Evolutionary conservation across 202 grass and related monocot species (phyloP).

Genomic region (Brachypodium distachyon): DNA sequence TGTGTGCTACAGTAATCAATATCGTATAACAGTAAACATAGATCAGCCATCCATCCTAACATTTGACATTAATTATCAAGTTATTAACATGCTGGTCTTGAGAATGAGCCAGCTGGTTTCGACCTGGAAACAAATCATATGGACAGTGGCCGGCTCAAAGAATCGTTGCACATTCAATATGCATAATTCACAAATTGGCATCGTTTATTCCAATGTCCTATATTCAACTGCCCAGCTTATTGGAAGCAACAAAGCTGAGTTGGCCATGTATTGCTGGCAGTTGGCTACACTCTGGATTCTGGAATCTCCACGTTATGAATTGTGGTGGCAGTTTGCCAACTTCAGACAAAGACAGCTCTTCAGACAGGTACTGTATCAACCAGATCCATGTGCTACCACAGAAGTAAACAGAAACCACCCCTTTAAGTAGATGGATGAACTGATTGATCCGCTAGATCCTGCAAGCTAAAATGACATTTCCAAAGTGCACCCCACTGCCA

Average conservation of each 20-base stretch:
- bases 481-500: neutral
- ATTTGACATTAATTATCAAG: neutral
- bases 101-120: neutral
- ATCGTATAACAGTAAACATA: neutral
- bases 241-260: neutral
- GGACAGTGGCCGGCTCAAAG: neutral
- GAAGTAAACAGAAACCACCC: neutral
- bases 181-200: neutral
- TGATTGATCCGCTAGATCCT: neutral
- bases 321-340: neutral
- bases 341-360: neutral
- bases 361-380: neutral
- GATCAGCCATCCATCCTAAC: neutral
- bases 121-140: neutral
- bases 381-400: neutral
- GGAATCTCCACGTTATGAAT: neutral
- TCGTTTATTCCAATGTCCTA: neutral
- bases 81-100: neutral
- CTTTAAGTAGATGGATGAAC: neutral
- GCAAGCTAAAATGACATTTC: neutral
- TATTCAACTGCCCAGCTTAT: neutral
- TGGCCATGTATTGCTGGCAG: neutral
- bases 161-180: neutral
- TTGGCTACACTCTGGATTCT: neutral
- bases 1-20: neutral